These are phyloP conservation scores for Eucalyptus marginata DNA, from an alignment of 345 rosid species.

Conservation along the genomic window DNA sequence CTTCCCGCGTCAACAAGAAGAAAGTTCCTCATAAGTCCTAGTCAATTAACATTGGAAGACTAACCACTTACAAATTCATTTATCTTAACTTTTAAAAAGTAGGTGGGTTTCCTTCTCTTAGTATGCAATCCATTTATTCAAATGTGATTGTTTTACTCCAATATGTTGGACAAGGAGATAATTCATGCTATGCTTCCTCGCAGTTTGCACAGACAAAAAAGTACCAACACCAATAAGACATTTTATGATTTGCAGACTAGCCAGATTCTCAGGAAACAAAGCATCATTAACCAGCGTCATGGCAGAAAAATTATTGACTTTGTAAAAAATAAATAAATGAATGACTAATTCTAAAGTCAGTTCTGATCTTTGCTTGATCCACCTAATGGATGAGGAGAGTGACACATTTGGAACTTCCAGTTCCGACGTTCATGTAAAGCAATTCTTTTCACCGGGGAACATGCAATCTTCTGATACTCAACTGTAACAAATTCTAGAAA, in stretches of 20 bases:
- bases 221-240: too few relatives aligned
- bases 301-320: background rate
- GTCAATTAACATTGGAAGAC: background rate
- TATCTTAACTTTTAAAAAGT: background rate
- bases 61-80: background rate
- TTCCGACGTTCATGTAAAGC: background rate
- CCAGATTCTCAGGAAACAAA: background rate
- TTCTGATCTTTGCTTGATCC: background rate
- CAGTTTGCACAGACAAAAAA: background rate
- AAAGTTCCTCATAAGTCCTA: background rate
- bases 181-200: background rate
- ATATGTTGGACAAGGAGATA: background rate
- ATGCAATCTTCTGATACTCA: background rate
- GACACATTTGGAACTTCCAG: background rate
- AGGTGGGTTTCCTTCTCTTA: background rate
- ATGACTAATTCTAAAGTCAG: background rate
- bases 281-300: background rate
- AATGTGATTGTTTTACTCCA: background rate
- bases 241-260: too few relatives aligned
- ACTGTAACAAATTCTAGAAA: background rate
- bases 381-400: background rate
- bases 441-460: background rate
- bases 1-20: background rate
- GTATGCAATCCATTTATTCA: background rate
- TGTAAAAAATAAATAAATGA: too few relatives aligned